Evolutionary conservation across 768 basidiomycete species (phyloP).

Genomic region (Hericium coralloides): DNA sequence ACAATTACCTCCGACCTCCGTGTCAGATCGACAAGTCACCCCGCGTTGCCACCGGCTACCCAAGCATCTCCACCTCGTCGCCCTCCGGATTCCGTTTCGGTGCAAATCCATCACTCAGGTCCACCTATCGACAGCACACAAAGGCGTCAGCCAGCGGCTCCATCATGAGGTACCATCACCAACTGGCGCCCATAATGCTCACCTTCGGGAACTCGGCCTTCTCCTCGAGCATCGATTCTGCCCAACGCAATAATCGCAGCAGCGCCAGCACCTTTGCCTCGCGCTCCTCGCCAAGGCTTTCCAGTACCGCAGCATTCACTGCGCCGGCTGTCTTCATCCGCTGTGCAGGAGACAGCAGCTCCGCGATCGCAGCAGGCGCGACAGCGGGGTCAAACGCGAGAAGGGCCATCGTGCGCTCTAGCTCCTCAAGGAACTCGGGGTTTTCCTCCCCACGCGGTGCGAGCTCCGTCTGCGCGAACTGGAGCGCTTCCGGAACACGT

Average conservation of each 20-base stretch:
- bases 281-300: slow-evolving; percentile 84
- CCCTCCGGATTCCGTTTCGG: background rate
- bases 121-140: slow-evolving; percentile 1
- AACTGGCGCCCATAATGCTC: slow-evolving; percentile 15
- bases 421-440: slow-evolving; percentile 84
- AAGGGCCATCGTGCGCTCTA: slow-evolving; percentile 93
- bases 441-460: slow-evolving; percentile 94
- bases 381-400: slow-evolving; percentile 70
- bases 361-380: slow-evolving; percentile 56
- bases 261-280: slow-evolving; percentile 84
- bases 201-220: slow-evolving; percentile 77
- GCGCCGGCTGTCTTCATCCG: slow-evolving; percentile 92
- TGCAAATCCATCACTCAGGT: slow-evolving; percentile 3
- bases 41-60: background rate
- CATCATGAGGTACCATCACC: slow-evolving; percentile 14
- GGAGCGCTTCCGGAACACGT: slow-evolving; percentile 67
- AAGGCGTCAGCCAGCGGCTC: background rate
- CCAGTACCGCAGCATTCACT: slow-evolving; percentile 92
- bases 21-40: no score
- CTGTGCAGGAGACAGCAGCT: slow-evolving; percentile 79
- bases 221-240: slow-evolving; percentile 70
- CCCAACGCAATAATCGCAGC: slow-evolving; percentile 82
- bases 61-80: background rate
- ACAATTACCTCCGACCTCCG: background rate
- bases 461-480: slow-evolving; percentile 89